Evolutionary conservation across 352 stramenopile species (phyloP), one percentile per base, ranked within the genome.

Genomic region (Hyaloperonospora arabidopsidis): DNA sequence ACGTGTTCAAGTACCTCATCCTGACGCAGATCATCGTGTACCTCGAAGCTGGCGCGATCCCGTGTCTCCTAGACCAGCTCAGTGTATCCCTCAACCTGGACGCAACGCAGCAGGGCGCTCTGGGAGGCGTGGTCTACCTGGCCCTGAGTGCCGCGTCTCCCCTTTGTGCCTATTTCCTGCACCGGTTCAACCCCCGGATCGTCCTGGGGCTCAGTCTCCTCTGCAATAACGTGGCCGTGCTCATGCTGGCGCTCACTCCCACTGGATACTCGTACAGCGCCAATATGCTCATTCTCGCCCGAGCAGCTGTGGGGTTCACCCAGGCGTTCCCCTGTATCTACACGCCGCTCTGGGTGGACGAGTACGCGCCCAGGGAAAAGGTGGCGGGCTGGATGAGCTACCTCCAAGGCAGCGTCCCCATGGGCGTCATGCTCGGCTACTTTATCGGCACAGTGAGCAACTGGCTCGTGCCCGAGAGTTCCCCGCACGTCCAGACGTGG

Each of bases 1-100:
- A 90, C 49, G 61, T 91, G 45, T 93, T 93, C 69, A 91, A 93
- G 68, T 93, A 89, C 62, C 61, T 93, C 6, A 88, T 93, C 52
- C 45, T 93, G 36, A 86, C 83, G 45, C 83, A 93, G 59, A 79
- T 93, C 35, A 68, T 87, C 22, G 67, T 93, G 45, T 93, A 93
- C 54, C 70, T 90, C 39, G 82, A 93, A 53, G 80, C 82, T 12
- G 82, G 82, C 50, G 74, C 82, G 28, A 89, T 93, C 56, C 82
- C 82, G 52, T 90, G 78, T 56, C 59, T 93, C 23, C 62, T 93
- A 49, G 79, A 90, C 56, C 76, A 87, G 56, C 69, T 93, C 23
- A 88, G 77, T 32, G 72, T 87, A 18, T 78, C 80, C 22, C 76
- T 93, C 41, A 36, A 62, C 22, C 68, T 93, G 61, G 77, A 76